Base-by-base conservation (phyloP, 495 filamentous ascomycete genomes). In the Penicillium paradoxum region DNA sequence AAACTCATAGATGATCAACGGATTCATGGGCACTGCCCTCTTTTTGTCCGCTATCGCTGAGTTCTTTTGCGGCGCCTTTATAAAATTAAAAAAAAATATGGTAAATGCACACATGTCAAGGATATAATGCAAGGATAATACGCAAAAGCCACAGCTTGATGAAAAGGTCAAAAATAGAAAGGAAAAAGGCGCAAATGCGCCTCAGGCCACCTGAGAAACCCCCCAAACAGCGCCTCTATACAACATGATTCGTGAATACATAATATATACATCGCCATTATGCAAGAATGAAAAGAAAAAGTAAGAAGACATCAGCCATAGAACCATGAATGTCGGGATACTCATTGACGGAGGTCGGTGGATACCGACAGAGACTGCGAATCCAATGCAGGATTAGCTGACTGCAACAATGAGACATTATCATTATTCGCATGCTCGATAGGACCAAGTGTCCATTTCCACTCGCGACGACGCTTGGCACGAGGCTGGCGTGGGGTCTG, bases 401-500 rank as follows among this genome's bases (percentile, higher is more conserved):
- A 27, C 6, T 45, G 8, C 32, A 46, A 33, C 14, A 27, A 40
- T 3, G 49, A 56, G 36, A 40, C 43, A 38, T 29, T 45, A 13
- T 27, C 33, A 21, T 11, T 45, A 37, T 37, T 40, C 6, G 24
- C 24, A 34, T 24, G 36, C 3, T 67, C 52, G 4, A 72, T 19
- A 6, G 79, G 74, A 0, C 71, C 79, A 14, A 83, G 57, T 3
- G 81, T 83, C 81, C 81, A 83, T 44, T 68, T 64, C 81, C 81
- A 83, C 59, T 80, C 74, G 17, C 80, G 62, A 4, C 75, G 71
- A 19, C 76, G 75, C 49, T 82, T 83, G 49, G 61, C 62, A 2
- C 78, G 73, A 21, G 66, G 69, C 19, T 76, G 75, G 4, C 73
- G 68, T 4, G 79, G 77, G 8, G 77, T 81, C 33, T 73, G 72